Base-by-base conservation (phyloP, 495 filamentous ascomycete species). In the Chaetomium fimeti region DNA sequence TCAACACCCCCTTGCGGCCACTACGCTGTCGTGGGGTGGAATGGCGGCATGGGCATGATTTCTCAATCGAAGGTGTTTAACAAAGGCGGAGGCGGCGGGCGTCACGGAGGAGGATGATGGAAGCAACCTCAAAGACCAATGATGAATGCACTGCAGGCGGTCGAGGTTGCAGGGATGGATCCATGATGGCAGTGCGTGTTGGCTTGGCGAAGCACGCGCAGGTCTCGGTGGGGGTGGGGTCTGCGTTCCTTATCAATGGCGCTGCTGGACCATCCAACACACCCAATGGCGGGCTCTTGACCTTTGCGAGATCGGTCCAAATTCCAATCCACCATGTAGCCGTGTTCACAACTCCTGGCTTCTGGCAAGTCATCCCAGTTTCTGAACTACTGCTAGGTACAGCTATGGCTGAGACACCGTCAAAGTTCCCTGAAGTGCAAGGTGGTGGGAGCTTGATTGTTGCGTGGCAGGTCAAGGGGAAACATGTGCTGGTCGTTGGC, bases 361-460 rank as follows among this genome's bases (percentile, higher is more conserved):
- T 16, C 3, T 32, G 1, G 52, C 27, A 22, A 29, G 28, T 29
- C 28, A 20, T 20, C 24, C 18, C 3, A 24, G 54, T 8, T 43
- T 22, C 3, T 11, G 13, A 7, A 43, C 1, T 28, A 13, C 25
- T 45, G 55, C 24, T 3, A 3, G 5, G 20, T 20, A 57, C n/a
- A n/a, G 25, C 9, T n/a, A 89, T 88, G 85, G 75, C 81, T 55
- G 74, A 77, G 43, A 58, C 66, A 20, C 66, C 62, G 12, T 36
- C 63, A 52, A 68, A 86, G 60, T 96, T 88, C 74, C 93, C 93
- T 66, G 81, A 86, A 58, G 82, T 97, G 25, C 87, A 96, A 74
- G 89, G 90, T 45, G 93, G 93, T 57, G 94, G 93, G 48, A 97
- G 93, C 45, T 78, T 98, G 63, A 91, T 98, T 61, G 78, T 98